These are phyloP conservation scores for Mycena galericulata DNA, from an alignment of 768 basidiomycete genomes.

Conservation along the genomic window DNA sequence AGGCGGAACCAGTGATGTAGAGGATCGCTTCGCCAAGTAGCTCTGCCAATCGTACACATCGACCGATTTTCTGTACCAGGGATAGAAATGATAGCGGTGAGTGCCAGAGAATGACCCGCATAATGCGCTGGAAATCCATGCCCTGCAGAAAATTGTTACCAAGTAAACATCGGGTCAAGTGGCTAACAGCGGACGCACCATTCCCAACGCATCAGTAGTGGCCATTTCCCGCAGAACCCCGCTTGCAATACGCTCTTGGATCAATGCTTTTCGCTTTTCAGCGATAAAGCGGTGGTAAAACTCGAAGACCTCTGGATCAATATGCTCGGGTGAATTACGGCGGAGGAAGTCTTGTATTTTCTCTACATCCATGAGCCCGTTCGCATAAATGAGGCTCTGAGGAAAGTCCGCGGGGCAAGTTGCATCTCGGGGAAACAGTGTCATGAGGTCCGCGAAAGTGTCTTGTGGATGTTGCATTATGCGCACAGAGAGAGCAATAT, in stretches of 20 bases:
- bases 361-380: not conserved
- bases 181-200: too few species aligned
- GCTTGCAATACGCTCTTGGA: not conserved
- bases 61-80: constrained; percentile 15
- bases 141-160: not conserved
- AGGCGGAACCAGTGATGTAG: constrained; percentile 8
- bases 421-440: not conserved
- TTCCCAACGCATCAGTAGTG: constrained; percentile 13
- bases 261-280: not conserved
- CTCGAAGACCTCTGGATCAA: not conserved
- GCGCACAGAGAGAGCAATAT: constrained; percentile 25
- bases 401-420: not conserved
- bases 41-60: not conserved
- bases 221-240: not conserved
- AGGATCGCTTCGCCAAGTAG: constrained; percentile 10
- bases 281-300: constrained; percentile 23
- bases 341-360: constrained; percentile 18
- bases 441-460: constrained; percentile 17
- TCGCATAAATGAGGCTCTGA: constrained; percentile 17
- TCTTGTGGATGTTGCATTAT: constrained; percentile 16
- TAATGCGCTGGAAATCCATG: constrained; percentile 5
- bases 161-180: not conserved
- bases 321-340: not conserved
- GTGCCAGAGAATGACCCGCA: constrained; percentile 8
- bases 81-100: constrained; percentile 8